Percentiles rank a stretch among this genome's conserved stretches.
These are phyloP conservation scores for Amanita phalloides DNA, from an alignment of 768 basidiomycete genomes.

Conservation along the genomic window DNA sequence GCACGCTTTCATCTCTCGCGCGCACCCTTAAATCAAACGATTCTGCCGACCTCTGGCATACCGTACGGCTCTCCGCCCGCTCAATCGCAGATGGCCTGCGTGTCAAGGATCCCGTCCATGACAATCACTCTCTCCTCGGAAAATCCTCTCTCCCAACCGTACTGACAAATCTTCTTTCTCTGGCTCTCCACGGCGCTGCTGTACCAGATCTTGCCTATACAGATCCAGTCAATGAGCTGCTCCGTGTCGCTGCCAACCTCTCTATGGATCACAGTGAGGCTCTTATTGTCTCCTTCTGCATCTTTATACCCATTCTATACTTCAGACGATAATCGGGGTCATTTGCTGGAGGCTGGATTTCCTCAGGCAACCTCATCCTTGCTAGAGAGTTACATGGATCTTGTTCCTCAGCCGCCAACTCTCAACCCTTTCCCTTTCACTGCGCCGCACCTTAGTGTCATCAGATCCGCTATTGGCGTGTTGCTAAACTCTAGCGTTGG, in stretches of 20 bases:
- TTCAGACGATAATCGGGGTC: conserved; percentile 65
- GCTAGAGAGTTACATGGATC: conserved; percentile 58
- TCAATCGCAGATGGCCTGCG: conserved; percentile 29
- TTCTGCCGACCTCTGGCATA: conserved; percentile 1
- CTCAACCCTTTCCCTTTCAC: conserved; percentile 38
- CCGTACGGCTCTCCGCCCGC: background rate
- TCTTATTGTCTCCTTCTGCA: background rate
- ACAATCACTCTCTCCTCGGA: conserved; percentile 64
- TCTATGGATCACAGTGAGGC: conserved; percentile 73
- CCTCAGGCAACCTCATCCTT: conserved; percentile 58
- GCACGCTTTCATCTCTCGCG: background rate
- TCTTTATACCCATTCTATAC: background rate
- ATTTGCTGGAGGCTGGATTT: conserved; percentile 59
- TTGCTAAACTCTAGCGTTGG: conserved; percentile 70
- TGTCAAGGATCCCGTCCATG: conserved; percentile 44
- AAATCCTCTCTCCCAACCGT: conserved; percentile 53
- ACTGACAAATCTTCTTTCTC: conserved; percentile 47
- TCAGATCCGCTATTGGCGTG: conserved; percentile 71
- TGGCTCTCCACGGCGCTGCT: conserved; percentile 38
- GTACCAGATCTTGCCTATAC: conserved; percentile 36
- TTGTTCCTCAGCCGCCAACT: conserved; percentile 22
- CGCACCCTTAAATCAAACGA: conserved; percentile 1
- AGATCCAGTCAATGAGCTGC: conserved; percentile 50
- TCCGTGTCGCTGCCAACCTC: conserved; percentile 74
- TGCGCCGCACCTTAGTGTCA: conserved; percentile 54